phyloP scores from a whole-genome alignment of 305 asterid species.

The Solanum hybrid region DNA sequence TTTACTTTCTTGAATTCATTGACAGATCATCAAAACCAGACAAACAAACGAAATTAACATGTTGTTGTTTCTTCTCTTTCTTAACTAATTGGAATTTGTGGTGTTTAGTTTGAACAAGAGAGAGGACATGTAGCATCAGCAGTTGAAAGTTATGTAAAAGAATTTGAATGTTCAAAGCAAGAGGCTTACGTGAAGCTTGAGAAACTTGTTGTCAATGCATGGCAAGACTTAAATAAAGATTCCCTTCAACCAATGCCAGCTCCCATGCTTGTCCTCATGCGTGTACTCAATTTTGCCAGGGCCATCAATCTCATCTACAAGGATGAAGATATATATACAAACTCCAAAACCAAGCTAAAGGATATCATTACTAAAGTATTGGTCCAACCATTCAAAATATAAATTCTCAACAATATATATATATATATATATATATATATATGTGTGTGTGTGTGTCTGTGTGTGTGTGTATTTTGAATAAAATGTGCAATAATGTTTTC shows the following conservation, averaged over 20 bases:
- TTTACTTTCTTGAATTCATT: too few species aligned
- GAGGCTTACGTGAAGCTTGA: constrained; percentile 12
- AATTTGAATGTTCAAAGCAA: constrained; percentile 16
- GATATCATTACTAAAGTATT: constrained; percentile 9
- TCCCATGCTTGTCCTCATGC: constrained; percentile 5
- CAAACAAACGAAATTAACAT: neutral
- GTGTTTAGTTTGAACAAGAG: constrained; percentile 18
- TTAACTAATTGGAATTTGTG: neutral
- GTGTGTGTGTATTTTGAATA: neutral
- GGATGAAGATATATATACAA: constrained; percentile 24
- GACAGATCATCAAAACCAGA: neutral
- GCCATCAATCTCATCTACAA: constrained; percentile 15
- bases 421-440: too few species aligned
- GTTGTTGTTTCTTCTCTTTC: neutral
- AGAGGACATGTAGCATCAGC: constrained; percentile 7
- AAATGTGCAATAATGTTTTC: neutral
- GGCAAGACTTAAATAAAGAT: constrained; percentile 35
- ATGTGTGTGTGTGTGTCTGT: neutral
- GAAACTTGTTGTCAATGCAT: constrained; percentile 13
- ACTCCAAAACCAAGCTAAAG: constrained; percentile 13
- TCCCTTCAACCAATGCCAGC: constrained; percentile 9
- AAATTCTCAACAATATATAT: neutral
- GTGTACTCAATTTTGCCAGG: constrained; percentile 17
- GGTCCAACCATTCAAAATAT: constrained; percentile 14
- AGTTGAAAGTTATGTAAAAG: constrained; percentile 25